Evolutionary conservation across 768 basidiomycete genomes (phyloP).

Genomic region (Tylopilus vinaceipallidus): DNA sequence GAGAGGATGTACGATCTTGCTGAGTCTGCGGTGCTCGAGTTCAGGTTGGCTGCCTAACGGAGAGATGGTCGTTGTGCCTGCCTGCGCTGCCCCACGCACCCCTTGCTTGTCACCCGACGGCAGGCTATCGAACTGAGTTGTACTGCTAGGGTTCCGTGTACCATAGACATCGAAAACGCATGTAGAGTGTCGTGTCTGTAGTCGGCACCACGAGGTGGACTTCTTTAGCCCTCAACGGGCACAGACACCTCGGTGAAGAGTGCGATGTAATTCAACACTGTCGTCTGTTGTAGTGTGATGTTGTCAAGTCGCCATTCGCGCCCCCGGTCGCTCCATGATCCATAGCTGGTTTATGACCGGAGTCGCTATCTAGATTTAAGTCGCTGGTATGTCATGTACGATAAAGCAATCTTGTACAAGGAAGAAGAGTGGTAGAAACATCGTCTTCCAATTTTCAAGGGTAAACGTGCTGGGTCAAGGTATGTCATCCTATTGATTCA

Average conservation of each 20-base stretch:
- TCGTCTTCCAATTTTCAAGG: background rate
- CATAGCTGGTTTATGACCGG: background rate
- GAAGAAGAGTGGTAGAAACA: background rate
- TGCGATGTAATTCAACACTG: background rate
- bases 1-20: conserved; percentile 29
- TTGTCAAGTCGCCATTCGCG: background rate
- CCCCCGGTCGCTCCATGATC: background rate
- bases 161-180: background rate
- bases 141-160: background rate
- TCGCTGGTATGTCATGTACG: background rate
- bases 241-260: background rate
- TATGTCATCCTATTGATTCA: conserved; percentile 61
- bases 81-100: background rate
- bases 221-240: conserved; percentile 13
- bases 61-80: background rate
- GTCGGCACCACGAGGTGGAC: background rate
- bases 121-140: background rate
- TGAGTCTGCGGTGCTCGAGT: conserved; percentile 26
- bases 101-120: background rate
- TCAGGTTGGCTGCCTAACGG: conserved; percentile 15
- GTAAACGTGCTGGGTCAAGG: background rate
- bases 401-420: background rate
- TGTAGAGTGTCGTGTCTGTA: conserved; percentile 1
- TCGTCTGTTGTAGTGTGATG: no score
- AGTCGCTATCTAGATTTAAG: background rate